These are phyloP conservation scores for Tetrapisispora taiwanensis DNA, from an alignment of 805 yeast genomes.

Conservation along the genomic window DNA sequence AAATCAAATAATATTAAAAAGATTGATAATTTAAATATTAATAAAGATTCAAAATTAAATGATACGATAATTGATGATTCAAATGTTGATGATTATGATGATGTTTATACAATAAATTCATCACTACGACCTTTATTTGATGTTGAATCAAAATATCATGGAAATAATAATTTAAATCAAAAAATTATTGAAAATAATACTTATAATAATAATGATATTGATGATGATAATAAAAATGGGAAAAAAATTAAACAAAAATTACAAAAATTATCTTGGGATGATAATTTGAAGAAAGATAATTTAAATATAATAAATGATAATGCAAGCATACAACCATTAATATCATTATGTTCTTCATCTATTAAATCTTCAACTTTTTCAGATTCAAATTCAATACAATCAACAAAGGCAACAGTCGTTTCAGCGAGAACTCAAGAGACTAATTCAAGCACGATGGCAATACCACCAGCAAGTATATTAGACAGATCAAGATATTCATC, in stretches of 20 bases:
- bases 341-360: conserved; percentile 29
- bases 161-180: background rate
- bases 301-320: conserved; percentile 12
- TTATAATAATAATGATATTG: background rate
- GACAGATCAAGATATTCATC: conserved; percentile 35
- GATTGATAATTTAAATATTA: no score
- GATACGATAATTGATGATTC: no score
- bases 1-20: background rate
- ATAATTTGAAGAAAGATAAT: conserved; percentile 9
- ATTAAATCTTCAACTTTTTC: conserved; percentile 31
- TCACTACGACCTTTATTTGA: conserved; percentile 11
- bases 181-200: background rate
- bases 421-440: conserved; percentile 36
- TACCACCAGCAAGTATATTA: conserved; percentile 64
- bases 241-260: background rate
- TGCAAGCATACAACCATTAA: conserved; percentile 26
- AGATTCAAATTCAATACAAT: conserved; percentile 27
- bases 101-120: conserved; percentile 8
- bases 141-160: conserved; percentile 3
- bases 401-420: conserved; percentile 29
- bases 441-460: conserved; percentile 57
- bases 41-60: no score
- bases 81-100: background rate
- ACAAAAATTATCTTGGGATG: conserved; percentile 17
- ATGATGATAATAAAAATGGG: background rate